Percentiles rank a stretch among this genome's conserved stretches.
These are phyloP conservation scores for Alternaria infectoria DNA, from an alignment of 2,329 filamentous ascomycete genomes.

Conservation along the genomic window DNA sequence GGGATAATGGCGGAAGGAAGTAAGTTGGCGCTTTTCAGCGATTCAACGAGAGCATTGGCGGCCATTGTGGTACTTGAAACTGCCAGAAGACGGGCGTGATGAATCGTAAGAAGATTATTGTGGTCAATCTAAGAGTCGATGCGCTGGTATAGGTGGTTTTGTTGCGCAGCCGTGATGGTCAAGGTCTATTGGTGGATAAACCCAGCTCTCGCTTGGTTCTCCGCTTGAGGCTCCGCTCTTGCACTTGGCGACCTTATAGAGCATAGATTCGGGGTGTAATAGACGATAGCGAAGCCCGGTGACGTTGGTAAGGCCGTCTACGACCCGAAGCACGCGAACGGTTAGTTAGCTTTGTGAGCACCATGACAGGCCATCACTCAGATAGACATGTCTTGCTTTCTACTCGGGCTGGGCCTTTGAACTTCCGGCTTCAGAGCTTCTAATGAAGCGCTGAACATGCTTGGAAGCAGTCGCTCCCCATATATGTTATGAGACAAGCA, in stretches of 20 bases:
- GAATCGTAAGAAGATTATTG: not conserved
- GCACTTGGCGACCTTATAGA: slow-evolving; percentile 3
- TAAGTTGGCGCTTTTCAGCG: slow-evolving; percentile 32
- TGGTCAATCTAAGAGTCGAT: not conserved
- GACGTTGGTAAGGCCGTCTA: not conserved
- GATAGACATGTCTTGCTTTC: not conserved
- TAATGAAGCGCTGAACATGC: not conserved
- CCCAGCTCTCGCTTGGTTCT: not conserved
- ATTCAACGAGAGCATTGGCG: slow-evolving; percentile 23
- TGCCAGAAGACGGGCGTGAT: not conserved
- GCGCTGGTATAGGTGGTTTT: slow-evolving; percentile 3
- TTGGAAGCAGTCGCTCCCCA: too few species aligned
- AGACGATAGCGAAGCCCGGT: not conserved
- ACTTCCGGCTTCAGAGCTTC: not conserved
- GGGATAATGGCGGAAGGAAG: slow-evolving; percentile 51
- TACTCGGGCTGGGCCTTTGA: not conserved
- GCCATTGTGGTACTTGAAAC: not conserved
- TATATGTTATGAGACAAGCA: not conserved
- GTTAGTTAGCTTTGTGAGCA: not conserved
- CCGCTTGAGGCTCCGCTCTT: slow-evolving; percentile 12
- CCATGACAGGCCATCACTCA: not conserved
- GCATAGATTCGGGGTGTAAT: slow-evolving; percentile 11
- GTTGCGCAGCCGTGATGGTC: not conserved
- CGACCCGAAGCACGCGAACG: not conserved
- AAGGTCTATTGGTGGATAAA: slow-evolving; percentile 19